Conservation (phyloP, 2,329 filamentous ascomycete genomes). For the Metarhizium guizhouense region DNA sequence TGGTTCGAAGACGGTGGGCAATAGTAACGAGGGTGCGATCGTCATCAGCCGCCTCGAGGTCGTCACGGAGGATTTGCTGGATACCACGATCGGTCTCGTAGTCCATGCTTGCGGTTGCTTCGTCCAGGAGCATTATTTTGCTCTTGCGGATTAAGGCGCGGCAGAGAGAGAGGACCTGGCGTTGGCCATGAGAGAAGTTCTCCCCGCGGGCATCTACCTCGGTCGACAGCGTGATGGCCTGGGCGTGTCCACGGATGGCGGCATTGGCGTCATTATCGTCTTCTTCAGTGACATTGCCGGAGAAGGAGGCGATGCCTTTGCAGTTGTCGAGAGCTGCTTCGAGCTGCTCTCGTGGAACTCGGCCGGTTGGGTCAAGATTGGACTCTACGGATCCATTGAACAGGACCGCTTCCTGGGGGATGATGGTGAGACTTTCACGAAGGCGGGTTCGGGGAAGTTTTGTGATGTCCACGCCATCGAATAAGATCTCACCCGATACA, state of each 20-base stretch:
- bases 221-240: slow-evolving; percentile 30
- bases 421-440: slow-evolving; percentile 46
- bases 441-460: slow-evolving; percentile 39
- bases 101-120: slow-evolving; percentile 52
- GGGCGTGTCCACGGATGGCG: slow-evolving; percentile 7
- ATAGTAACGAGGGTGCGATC: slow-evolving; percentile 48
- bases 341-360: slow-evolving; percentile 43
- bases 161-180: slow-evolving; percentile 49
- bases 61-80: slow-evolving; percentile 41
- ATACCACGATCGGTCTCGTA: slow-evolving; percentile 48
- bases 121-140: slow-evolving; percentile 48
- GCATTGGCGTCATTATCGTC: slow-evolving; percentile 15
- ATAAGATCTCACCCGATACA: slow-evolving; percentile 41
- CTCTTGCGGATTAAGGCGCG: slow-evolving; percentile 45
- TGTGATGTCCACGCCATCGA: slow-evolving; percentile 48
- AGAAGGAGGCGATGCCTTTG: slow-evolving; percentile 47
- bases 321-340: slow-evolving; percentile 53
- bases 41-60: slow-evolving; percentile 33
- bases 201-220: slow-evolving; percentile 42
- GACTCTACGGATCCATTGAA: slow-evolving; percentile 44
- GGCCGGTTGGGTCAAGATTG: slow-evolving; percentile 57
- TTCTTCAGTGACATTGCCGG: slow-evolving; percentile 27
- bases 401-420: slow-evolving; percentile 50
- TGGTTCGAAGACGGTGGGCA: slow-evolving; percentile 47
- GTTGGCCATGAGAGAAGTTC: slow-evolving; percentile 49